Conservation (phyloP, 2,329 filamentous ascomycete species). For the Diaporthe velutina region DNA sequence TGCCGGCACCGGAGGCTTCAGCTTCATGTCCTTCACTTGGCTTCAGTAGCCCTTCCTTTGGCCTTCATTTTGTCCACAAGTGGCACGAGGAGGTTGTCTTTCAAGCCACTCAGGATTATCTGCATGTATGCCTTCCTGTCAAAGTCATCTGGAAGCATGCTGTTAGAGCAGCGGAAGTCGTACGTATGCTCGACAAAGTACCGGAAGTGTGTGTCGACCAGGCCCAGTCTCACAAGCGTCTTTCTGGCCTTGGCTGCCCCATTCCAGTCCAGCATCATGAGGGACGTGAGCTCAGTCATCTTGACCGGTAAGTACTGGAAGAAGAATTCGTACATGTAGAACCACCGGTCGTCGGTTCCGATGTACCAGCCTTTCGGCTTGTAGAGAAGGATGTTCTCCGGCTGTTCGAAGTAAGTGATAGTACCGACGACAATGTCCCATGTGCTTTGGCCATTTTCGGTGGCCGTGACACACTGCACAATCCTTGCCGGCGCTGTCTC, state of each 20-base stretch:
- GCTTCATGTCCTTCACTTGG: background rate
- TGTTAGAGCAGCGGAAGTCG: constrained; percentile 31
- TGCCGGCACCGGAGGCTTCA: background rate
- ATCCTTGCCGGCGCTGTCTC: constrained; percentile 29
- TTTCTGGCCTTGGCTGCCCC: constrained; percentile 35
- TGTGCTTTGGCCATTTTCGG: constrained; percentile 29
- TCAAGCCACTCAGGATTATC: constrained; percentile 30
- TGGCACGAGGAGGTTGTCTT: constrained; percentile 34
- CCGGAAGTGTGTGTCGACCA: constrained; percentile 37
- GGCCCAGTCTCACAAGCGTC: constrained; percentile 26
- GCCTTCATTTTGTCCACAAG: constrained; percentile 34
- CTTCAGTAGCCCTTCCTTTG: background rate
- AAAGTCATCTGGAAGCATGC: constrained; percentile 20
- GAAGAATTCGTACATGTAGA: constrained; percentile 38
- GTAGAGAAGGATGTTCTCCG: constrained; percentile 35
- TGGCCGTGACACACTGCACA: constrained; percentile 35
- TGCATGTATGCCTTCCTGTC: constrained; percentile 29
- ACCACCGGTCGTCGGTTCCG: constrained; percentile 33
- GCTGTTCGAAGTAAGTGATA: constrained; percentile 28
- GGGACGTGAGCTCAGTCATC: constrained; percentile 26
- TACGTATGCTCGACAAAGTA: constrained; percentile 38
- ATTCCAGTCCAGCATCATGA: constrained; percentile 35
- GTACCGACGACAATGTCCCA: constrained; percentile 31
- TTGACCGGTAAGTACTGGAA: constrained; percentile 38
- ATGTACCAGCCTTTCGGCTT: constrained; percentile 37